These are phyloP conservation scores for Cladosporium halotolerans DNA, from an alignment of 2,329 filamentous ascomycete genomes.

Conservation along the genomic window DNA sequence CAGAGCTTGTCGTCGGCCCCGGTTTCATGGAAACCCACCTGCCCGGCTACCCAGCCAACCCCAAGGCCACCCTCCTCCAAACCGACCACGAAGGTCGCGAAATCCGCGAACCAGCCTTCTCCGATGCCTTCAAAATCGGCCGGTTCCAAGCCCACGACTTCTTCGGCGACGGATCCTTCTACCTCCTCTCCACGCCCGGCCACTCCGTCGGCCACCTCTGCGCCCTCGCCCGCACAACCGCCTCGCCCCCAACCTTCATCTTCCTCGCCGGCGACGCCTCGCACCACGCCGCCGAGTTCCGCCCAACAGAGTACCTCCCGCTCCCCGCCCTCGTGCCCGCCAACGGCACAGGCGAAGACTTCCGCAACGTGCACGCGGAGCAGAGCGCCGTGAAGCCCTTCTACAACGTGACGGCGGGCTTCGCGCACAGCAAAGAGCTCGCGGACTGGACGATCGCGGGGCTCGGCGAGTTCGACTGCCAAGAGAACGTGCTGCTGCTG, in stretches of 20 bases:
- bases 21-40: slow-evolving; percentile 38
- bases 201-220: slow-evolving; percentile 48
- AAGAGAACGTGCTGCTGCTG: slow-evolving; percentile 27
- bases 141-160: slow-evolving; percentile 46
- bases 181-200: slow-evolving; percentile 49
- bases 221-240: slow-evolving; percentile 41
- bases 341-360: slow-evolving; percentile 38
- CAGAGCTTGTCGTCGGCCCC: slow-evolving; percentile 43
- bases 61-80: slow-evolving; percentile 35
- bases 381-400: slow-evolving; percentile 29
- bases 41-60: slow-evolving; percentile 41
- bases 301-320: slow-evolving; percentile 38
- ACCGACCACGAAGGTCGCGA: slow-evolving; percentile 36
- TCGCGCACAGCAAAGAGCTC: slow-evolving; percentile 31
- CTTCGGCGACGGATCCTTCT: slow-evolving; percentile 52
- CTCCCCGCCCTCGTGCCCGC: slow-evolving; percentile 27
- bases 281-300: slow-evolving; percentile 30
- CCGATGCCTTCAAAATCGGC: slow-evolving; percentile 37
- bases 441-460: slow-evolving; percentile 29
- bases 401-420: slow-evolving; percentile 29
- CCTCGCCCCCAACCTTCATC: slow-evolving; percentile 37
- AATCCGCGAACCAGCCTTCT: slow-evolving; percentile 32
- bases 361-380: slow-evolving; percentile 36
- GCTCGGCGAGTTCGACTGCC: slow-evolving; percentile 28
- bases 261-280: slow-evolving; percentile 47